Base-by-base conservation (phyloP, 192 early-diverging fungal species). In the Backusella tuberculispora region DNA sequence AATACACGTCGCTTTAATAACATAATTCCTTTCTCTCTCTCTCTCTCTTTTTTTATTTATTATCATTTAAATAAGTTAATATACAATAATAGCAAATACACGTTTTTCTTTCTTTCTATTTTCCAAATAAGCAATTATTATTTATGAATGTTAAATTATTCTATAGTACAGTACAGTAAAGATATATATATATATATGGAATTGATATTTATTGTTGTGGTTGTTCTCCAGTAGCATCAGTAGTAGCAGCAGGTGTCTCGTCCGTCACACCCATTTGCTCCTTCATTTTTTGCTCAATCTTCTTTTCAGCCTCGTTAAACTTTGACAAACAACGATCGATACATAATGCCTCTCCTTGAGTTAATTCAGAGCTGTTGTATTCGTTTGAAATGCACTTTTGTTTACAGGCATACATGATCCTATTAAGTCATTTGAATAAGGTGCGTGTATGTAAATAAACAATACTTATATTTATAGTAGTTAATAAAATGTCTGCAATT, bases 281-380 rank as follows among this genome's bases (percentile, higher is more conserved):
- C 71, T 91, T 87, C 74, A 96, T 86, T 84, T 93, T 92, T 76
- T 91, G 89, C 65, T 92, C 91, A 68, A 95, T 87, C 46, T 92
- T 90, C 76, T 85, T 87, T 79, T 93, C 93, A 75, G 94, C 93
- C 47, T 94, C 92, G 80, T 95, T 92, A 82, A 92, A 97, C 83
- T 97, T 97, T 60, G 90, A 79, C 7, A 95, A 92, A 74, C 95
- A 97, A 69, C 95, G 92, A 76, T 97, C 95, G 47, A 93, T 88
- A 80, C 95, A 97, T 15, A 97, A 93, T 10, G 93, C 91, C 85
- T 97, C 95, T 65, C 95, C 95, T 84, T 97, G 95, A 76, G 91
- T 94, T 56, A 97, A 83, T 37, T 94, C 92, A 48, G 85, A 88
- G 66, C 92, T 90, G 67, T 81, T 83, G 76, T 97, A 97, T 42